Conservation (phyloP, 2,329 filamentous ascomycete genomes). For the Aspergillaceae sp. region DNA sequence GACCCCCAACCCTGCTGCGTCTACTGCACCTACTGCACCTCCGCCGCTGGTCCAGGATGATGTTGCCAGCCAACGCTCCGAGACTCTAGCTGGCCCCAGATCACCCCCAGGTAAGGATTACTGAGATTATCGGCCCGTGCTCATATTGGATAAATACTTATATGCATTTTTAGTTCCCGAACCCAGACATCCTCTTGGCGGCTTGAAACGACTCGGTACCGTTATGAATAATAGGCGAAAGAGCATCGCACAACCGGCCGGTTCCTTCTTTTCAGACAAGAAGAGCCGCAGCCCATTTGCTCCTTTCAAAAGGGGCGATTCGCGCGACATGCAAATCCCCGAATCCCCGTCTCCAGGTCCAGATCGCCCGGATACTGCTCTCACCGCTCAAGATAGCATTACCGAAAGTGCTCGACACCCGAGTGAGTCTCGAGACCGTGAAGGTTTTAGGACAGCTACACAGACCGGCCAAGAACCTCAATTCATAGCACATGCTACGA, state of each 20-base stretch:
- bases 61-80: constrained; percentile 47
- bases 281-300: constrained; percentile 36
- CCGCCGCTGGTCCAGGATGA: constrained; percentile 43
- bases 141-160: background rate
- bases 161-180: constrained; percentile 27
- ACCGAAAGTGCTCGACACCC: constrained; percentile 15
- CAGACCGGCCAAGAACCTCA: constrained; percentile 15
- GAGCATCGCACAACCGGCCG: constrained; percentile 30
- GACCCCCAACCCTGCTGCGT: constrained; percentile 16
- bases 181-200: constrained; percentile 34
- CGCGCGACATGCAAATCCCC: constrained; percentile 30
- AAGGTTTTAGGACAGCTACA: constrained; percentile 9
- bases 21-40: constrained; percentile 29
- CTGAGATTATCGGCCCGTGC: background rate
- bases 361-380: constrained; percentile 26
- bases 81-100: constrained; percentile 30
- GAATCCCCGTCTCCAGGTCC: constrained; percentile 22
- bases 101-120: constrained; percentile 29
- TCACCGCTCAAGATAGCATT: constrained; percentile 18
- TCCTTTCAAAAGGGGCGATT: constrained; percentile 34
- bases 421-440: constrained; percentile 19
- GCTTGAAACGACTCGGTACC: constrained; percentile 39
- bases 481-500: constrained; percentile 14
- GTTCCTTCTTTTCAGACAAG: constrained; percentile 27
- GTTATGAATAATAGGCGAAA: constrained; percentile 39